phyloP scores from a whole-genome alignment of 2,329 filamentous ascomycete species.

The Aureobasidium leucospermi region DNA sequence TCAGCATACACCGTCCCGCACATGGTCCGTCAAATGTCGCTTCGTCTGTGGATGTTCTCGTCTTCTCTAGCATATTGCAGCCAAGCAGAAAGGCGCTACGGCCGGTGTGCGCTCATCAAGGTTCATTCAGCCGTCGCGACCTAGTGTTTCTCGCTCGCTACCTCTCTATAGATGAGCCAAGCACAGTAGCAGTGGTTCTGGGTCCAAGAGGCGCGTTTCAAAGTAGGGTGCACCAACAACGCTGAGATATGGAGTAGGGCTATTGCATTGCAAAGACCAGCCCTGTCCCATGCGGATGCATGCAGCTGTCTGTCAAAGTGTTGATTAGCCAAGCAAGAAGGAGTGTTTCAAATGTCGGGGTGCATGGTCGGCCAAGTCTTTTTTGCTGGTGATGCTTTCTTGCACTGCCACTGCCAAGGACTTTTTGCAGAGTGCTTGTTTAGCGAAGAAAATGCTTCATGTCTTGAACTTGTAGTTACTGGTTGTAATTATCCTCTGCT shows the following conservation, averaged over 20 bases:
- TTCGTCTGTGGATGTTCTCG: not conserved
- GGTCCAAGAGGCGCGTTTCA: not conserved
- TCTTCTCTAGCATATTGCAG: not conserved
- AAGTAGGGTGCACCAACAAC: not conserved
- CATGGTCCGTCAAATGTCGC: not conserved
- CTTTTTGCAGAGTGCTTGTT: not conserved
- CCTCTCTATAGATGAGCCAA: not conserved
- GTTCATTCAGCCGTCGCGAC: not conserved
- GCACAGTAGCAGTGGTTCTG: not conserved
- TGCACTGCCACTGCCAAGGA: conserved; percentile 4
- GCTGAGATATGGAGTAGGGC: not conserved
- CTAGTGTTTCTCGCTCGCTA: not conserved
- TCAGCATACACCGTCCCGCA: not conserved
- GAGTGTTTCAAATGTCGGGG: not conserved
- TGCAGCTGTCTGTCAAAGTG: not conserved
- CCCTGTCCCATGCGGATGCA: not conserved
- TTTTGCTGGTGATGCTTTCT: not conserved
- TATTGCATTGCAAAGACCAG: not conserved
- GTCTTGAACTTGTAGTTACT: not conserved
- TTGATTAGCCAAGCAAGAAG: not conserved
- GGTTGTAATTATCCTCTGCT: not conserved
- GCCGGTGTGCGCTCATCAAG: not conserved
- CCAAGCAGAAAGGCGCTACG: not conserved
- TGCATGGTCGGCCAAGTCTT: not conserved
- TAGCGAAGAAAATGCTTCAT: not conserved